Evolutionary conservation across 305 asterid species (phyloP).

Genomic region (Coffea humblotiana): DNA sequence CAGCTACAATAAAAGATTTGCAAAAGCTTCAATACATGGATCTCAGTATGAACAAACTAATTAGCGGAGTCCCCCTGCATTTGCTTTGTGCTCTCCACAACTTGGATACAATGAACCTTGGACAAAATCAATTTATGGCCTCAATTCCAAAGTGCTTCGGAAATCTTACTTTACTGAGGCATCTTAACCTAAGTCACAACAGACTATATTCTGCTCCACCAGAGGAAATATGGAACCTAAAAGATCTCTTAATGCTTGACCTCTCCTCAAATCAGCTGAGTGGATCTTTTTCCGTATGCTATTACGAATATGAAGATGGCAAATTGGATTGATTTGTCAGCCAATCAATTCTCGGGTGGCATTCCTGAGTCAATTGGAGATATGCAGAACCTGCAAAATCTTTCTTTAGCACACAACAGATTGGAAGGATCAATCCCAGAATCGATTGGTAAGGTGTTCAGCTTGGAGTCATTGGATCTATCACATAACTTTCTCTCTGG

Average conservation of each 20-base stretch:
- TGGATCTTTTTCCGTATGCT: not conserved
- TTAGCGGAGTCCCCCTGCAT: not conserved
- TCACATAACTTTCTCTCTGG: not conserved
- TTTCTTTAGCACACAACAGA: not conserved
- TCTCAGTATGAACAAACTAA: not conserved
- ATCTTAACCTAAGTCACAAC: not conserved
- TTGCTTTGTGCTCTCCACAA: not conserved
- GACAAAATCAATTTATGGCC: not conserved
- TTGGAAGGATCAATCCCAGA: not conserved
- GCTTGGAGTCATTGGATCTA: not conserved
- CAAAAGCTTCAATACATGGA: not conserved
- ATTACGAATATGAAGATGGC: not conserved
- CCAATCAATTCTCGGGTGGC: not conserved
- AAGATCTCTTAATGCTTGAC: not conserved
- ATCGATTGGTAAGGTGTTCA: not conserved
- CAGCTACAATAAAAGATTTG: not conserved
- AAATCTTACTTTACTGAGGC: constrained; percentile 3
- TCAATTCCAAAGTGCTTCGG: constrained; percentile 11
- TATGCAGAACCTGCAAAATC: not conserved
- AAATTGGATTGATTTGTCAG: not conserved
- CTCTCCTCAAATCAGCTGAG: not conserved
- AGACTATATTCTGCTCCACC: not conserved
- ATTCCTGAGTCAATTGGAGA: not conserved
- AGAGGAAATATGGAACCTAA: not conserved
- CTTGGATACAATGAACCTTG: not conserved